phyloP scores from a whole-genome alignment of 2,329 filamentous ascomycete species.

The Aspergillus sp. region DNA sequence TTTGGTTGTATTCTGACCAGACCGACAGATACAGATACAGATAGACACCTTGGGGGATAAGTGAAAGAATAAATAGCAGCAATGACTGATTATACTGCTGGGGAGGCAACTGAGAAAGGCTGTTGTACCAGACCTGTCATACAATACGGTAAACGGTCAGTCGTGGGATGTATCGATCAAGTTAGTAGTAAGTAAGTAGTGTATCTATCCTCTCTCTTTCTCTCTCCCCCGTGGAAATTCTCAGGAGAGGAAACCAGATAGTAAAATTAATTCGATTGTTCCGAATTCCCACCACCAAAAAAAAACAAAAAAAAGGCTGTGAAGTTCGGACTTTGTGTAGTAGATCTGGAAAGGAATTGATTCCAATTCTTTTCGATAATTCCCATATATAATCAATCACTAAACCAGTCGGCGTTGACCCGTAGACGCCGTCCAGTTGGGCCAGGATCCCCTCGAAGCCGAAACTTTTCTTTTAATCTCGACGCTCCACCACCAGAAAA shows the following conservation, averaged over 20 bases:
- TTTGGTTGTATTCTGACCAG: too few species aligned
- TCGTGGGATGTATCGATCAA: neutral
- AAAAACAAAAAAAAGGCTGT: too few species aligned
- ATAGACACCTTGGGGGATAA: too few species aligned
- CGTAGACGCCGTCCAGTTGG: constrained; percentile 20
- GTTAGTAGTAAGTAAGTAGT: neutral
- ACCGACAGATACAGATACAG: too few species aligned
- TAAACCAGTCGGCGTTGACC: neutral
- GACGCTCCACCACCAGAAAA: constrained; percentile 31
- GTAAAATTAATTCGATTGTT: neutral
- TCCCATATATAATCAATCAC: neutral
- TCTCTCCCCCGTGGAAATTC: neutral
- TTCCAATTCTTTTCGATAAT: too few species aligned
- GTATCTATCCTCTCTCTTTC: neutral
- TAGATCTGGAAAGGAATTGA: too few species aligned
- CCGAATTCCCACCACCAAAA: too few species aligned
- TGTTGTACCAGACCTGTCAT: constrained; percentile 1
- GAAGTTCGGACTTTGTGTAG: too few species aligned
- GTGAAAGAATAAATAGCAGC: too few species aligned
- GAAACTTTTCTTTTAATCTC: constrained; percentile 30
- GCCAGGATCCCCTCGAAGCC: constrained; percentile 17
- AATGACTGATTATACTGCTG: too few species aligned
- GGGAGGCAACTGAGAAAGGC: neutral
- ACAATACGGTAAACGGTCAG: constrained; percentile 9
- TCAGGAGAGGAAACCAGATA: neutral